These are phyloP conservation scores for Kurtzmaniella natalensis DNA, from an alignment of 1,139 yeast genomes.

Conservation along the genomic window DNA sequence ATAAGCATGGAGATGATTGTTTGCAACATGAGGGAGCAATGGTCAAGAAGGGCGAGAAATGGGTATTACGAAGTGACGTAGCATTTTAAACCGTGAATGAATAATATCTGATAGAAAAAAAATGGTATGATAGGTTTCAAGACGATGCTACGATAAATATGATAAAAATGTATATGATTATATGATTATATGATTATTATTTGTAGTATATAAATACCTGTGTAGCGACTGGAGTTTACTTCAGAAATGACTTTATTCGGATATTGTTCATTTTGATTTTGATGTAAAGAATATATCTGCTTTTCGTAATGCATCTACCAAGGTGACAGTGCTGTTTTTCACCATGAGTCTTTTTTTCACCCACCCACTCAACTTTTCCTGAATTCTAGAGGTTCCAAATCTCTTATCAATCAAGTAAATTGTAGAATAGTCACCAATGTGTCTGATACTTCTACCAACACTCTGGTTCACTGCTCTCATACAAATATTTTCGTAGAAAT, in stretches of 20 bases:
- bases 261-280: too few relatives aligned
- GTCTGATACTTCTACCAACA: slow-evolving; percentile 90
- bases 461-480: slow-evolving; percentile 93
- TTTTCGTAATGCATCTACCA: slow-evolving; percentile 14
- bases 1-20: slow-evolving; percentile 67
- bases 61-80: slow-evolving; percentile 65
- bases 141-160: too few relatives aligned
- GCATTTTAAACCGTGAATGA: slow-evolving; percentile 20
- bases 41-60: slow-evolving; percentile 52
- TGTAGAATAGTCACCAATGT: slow-evolving; percentile 72
- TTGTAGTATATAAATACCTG: neutral
- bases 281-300: slow-evolving; percentile 23
- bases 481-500: slow-evolving; percentile 78
- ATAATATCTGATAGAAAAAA: neutral
- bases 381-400: slow-evolving; percentile 46
- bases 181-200: too few relatives aligned
- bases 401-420: slow-evolving; percentile 71
- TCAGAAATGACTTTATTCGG: neutral
- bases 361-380: slow-evolving; percentile 73
- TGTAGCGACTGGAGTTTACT: neutral
- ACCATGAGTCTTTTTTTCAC: slow-evolving; percentile 42
- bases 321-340: slow-evolving; percentile 3
- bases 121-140: too few relatives aligned
- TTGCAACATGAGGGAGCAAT: slow-evolving; percentile 55
- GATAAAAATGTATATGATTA: too few relatives aligned